Evolutionary conservation across 306 rosid species (phyloP).

Genomic region (Amphicarpaea edgeworthii): DNA sequence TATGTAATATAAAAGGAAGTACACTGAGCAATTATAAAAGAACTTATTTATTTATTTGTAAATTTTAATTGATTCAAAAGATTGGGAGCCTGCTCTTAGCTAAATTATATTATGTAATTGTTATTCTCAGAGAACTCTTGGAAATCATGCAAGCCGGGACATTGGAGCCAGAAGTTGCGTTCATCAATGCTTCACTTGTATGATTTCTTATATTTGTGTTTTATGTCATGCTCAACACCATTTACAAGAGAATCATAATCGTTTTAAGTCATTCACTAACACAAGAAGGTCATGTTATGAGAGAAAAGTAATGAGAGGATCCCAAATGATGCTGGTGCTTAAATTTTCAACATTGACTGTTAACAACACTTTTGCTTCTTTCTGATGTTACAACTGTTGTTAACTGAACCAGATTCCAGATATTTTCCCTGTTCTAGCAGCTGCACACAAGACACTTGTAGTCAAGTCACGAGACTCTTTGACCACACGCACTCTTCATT

Average conservation of each 20-base stretch:
- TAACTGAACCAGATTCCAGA: constrained; percentile 77
- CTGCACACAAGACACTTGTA: constrained; percentile 79
- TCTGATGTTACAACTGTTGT: constrained; percentile 39
- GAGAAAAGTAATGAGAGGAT: constrained; percentile 14
- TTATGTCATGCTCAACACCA: constrained; percentile 32
- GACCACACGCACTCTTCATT: constrained; percentile 90
- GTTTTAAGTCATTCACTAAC: constrained; percentile 2
- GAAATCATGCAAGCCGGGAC: constrained; percentile 83
- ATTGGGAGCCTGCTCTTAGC: constrained; percentile 32
- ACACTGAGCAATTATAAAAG: not conserved
- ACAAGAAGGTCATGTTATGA: constrained; percentile 19
- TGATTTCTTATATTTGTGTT: constrained; percentile 26
- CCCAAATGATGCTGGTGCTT: constrained; percentile 22
- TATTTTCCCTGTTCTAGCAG: constrained; percentile 81
- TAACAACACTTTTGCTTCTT: constrained; percentile 30
- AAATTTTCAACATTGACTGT: constrained; percentile 10
- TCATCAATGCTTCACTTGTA: constrained; percentile 89
- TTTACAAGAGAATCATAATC: constrained; percentile 22
- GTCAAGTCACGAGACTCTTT: constrained; percentile 77
- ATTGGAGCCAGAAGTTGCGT: constrained; percentile 85
- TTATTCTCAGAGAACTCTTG: constrained; percentile 78
- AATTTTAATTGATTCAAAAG: not conserved
- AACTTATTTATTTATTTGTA: not conserved
- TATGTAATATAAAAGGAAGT: constrained; percentile 8
- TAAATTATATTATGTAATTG: constrained; percentile 35